Conservation (phyloP, 257 asterid genomes). For the Nicotiana benthamiana region DNA sequence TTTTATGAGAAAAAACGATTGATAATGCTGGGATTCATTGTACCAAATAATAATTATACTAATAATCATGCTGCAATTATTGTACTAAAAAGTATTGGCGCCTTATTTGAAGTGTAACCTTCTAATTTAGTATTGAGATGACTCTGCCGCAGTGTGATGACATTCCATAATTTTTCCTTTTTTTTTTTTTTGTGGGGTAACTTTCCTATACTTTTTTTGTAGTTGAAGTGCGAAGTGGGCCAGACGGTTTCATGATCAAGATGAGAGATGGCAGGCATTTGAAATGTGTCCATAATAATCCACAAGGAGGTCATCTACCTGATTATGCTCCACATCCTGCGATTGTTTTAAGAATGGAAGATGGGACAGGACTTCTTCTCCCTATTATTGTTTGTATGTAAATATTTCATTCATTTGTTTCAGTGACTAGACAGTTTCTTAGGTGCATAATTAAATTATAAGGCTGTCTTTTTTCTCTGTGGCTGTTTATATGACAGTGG, state of each 20-base stretch:
- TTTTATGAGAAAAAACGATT: neutral
- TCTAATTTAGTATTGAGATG: neutral
- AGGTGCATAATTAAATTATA: neutral
- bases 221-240: conserved; percentile 95
- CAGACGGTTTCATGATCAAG: conserved; percentile 92
- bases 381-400: conserved; percentile 88
- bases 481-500: conserved; percentile 52
- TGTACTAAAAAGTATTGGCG: neutral
- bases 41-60: neutral
- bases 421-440: neutral
- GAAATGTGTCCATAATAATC: conserved; percentile 76
- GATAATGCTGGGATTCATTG: neutral
- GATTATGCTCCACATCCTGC: conserved; percentile 95
- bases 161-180: neutral
- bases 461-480: neutral
- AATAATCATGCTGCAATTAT: neutral
- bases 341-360: conserved; percentile 95
- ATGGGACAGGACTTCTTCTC: conserved; percentile 86
- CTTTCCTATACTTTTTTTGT: conserved; percentile 9
- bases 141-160: neutral
- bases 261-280: conserved; percentile 88
- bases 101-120: neutral
- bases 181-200: neutral
- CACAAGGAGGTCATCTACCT: conserved; percentile 68
- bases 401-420: neutral